Base-by-base conservation (phyloP, 2,329 filamentous ascomycete species). In the Cordyceps fumosorosea region DNA sequence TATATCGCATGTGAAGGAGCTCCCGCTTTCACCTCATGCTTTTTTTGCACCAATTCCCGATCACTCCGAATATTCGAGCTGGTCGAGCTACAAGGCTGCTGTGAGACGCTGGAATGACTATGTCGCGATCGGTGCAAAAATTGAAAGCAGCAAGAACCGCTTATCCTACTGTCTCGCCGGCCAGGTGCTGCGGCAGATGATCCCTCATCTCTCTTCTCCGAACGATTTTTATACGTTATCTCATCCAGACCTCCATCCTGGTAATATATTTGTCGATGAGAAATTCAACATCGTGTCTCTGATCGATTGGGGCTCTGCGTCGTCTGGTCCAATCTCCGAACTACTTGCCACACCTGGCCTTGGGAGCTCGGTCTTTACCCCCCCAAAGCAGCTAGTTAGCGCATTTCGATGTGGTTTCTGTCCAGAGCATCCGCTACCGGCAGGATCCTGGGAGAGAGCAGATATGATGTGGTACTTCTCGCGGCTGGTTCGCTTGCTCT, bases 1-100 rank as follows among this genome's bases (percentile, higher is more conserved):
- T 57, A 65, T 55, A 40, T 50, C 42, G 22, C 68, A 72, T 62
- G 65, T 58, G 29, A 60, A 66, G 56, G 64, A 71, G 62, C 70
- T 73, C 62, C 55, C 61, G 7, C 63, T 72, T 12, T 55, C 57
- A n/a, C 66, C 69, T 8, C 65, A 72, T 54, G 57, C 18, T 51
- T 72, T 72, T 52, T 70, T 71, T 52, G 70, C 70, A 11, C 71
- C 69, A 3, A 61, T 72, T 45, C 71, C 69, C 47, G 62, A 68
- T 37, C 37, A 61, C 5, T 37, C 53, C 8, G 67, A 71, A 14
- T 74, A 69, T 47, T 42, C 60, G 34, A 66, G 32, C 7, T 63
- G 62, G 61, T 32, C 37, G 3, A 69, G 64, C 42, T 68, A 69
- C 47, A 57, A 26, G 20, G 50, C 56, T 20, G 67, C 66, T 18